These are phyloP conservation scores for Sungouiella blattae DNA, from an alignment of 805 yeast species.

Conservation along the genomic window DNA sequence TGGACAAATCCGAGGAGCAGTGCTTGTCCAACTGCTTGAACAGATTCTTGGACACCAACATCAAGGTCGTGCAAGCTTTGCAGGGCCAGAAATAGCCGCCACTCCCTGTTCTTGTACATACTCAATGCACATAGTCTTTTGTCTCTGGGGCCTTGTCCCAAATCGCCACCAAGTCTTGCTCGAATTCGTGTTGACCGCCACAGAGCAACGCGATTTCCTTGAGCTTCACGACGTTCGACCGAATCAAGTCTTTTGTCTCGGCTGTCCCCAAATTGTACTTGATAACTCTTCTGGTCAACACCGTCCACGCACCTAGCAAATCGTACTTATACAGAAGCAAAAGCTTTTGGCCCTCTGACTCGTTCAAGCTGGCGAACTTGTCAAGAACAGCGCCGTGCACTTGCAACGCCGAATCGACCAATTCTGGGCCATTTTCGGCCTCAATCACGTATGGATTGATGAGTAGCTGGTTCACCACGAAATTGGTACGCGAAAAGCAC, in stretches of 20 bases:
- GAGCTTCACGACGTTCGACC: constrained; percentile 3
- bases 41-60: constrained; percentile 83
- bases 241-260: background rate
- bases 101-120: constrained; percentile 2
- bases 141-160: constrained; percentile 7
- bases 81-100: constrained; percentile 27
- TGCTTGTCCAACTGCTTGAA: constrained; percentile 82
- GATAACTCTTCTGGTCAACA: constrained; percentile 12
- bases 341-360: constrained; percentile 16
- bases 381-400: constrained; percentile 21
- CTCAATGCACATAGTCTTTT: constrained; percentile 1
- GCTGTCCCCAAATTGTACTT: constrained; percentile 10
- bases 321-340: constrained; percentile 29
- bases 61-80: constrained; percentile 66
- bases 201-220: background rate
- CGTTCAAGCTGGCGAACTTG: constrained; percentile 10
- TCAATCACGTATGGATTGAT: constrained; percentile 27
- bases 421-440: constrained; percentile 11
- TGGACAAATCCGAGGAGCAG: constrained; percentile 58
- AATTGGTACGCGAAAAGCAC: constrained; percentile 26
- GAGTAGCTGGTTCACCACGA: constrained; percentile 28
- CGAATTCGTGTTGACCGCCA: background rate
- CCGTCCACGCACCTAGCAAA: constrained; percentile 34
- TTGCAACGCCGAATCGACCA: constrained; percentile 17
- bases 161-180: constrained; percentile 5